Base-by-base conservation (phyloP, 2,329 filamentous ascomycete species). In the Thelonectria rubi region DNA sequence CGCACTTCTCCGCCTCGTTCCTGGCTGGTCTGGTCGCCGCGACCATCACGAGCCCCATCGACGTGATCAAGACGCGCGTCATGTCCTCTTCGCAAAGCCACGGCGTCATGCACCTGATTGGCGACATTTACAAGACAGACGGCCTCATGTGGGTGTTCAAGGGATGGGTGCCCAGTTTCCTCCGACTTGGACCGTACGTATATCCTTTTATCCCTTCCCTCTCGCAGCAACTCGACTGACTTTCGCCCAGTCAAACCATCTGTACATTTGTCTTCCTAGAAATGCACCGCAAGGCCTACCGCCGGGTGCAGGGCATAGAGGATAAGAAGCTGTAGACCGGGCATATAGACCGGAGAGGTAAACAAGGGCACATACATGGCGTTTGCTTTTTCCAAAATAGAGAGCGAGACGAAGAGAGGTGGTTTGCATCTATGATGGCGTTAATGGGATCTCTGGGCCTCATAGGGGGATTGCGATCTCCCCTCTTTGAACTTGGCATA, bases 241-340 rank as follows among this genome's bases (percentile, higher is more conserved):
- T 15, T 15, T 9, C 15, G 9, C 39, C 26, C 51, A 87, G 85
- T 37, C 93, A 97, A 80, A 97, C 92, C 8, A 91, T 97, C 63
- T 90, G 90, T 70, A 97, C 92, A 37, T 94, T 97, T 76, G 75
- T 97, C 72, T 94, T 95, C 76, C 76, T 97, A 73, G 93, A 97
- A 76, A 88, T 92, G 75, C 93, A 97, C 77, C 93, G 94, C 80
- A 92, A 90, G 77, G 76, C 88, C 24, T 96, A 93, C 78, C 84
- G 85, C 75, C 82, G 81, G 65, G 64, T 87, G 54, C 79, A 81
- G 65, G 82, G 78, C 53, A 63, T 75, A 45, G 72, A 75, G 37
- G 66, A 72, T 30, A 56, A 55, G 11, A 64, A 67, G 45, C 40
- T 73, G 58, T 76, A 73, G 66, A 72, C 50, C 15, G 50, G 42